phyloP scores from a whole-genome alignment of 495 filamentous ascomycete genomes.

The Podospora anserina region DNA sequence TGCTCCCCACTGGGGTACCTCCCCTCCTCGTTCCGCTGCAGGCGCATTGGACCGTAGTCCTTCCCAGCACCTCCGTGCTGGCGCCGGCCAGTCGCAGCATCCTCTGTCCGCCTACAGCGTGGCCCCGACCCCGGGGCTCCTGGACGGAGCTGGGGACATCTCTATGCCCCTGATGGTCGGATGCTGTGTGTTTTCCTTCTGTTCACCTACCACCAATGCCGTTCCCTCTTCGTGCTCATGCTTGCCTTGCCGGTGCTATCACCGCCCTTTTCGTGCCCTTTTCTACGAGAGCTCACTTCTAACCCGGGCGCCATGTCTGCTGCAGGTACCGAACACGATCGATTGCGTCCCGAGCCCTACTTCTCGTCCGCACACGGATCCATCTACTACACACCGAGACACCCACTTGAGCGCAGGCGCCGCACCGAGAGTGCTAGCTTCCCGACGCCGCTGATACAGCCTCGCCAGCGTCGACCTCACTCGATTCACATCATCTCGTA shows the following conservation, averaged over 20 bases:
- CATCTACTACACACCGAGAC: conserved; percentile 43
- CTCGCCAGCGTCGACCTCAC: conserved; percentile 51
- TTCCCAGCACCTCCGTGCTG: conserved; percentile 22
- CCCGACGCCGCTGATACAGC: conserved; percentile 49
- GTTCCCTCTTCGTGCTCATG: conserved; percentile 6
- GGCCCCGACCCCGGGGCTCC: conserved; percentile 22
- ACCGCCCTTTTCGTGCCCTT: conserved; percentile 15
- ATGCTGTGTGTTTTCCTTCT: conserved; percentile 29
- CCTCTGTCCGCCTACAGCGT: conserved; percentile 24
- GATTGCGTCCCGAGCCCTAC: conserved; percentile 34
- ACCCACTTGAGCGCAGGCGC: conserved; percentile 30
- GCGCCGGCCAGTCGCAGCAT: conserved; percentile 27
- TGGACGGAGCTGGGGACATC: conserved; percentile 17
- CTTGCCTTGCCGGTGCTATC: background rate
- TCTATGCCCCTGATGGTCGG: conserved; percentile 29
- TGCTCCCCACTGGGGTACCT: conserved; percentile 23
- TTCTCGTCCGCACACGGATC: conserved; percentile 37
- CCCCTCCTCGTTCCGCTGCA: conserved; percentile 20
- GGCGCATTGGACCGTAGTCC: conserved; percentile 31
- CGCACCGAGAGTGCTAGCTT: conserved; percentile 32
- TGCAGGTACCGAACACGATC: conserved; percentile 34
- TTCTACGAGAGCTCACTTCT: conserved; percentile 20
- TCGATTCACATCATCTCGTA: conserved; percentile 56
- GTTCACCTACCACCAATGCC: conserved; percentile 9
- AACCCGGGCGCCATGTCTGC: conserved; percentile 25